Evolutionary conservation across 2,329 filamentous ascomycete genomes (phyloP), one percentile per base, ranked within the genome.

Genomic region (Calonectria leucothoes): DNA sequence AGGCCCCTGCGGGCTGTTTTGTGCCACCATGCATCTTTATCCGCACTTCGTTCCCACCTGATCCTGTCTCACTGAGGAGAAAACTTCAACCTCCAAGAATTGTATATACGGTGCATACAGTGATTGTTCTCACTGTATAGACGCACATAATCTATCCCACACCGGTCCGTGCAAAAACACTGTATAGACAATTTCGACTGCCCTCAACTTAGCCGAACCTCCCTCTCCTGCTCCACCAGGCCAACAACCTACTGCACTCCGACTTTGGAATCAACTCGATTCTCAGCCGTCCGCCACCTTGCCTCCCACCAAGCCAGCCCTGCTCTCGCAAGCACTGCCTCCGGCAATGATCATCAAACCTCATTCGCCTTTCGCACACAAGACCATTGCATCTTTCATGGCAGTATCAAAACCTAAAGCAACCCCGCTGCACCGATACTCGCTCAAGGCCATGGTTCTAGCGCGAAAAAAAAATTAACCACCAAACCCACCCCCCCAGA

Each of bases 61-160:
- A 70, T 69, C 51, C 57, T 55, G 37, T 72, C 65, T 65, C 66
- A 33, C 73, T 74, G 73, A 25, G 64, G 72, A 71, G 67, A 74
- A 71, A 76, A 48, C 71, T 64, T 68, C 76, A 80, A 80, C 77
- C 79, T 77, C 76, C 74, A 78, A 78, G 69, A 80, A 74, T 75
- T 80, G 78, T 76, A 79, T 80, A 80, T 80, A 80, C 79, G 75
- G 79, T 80, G 79, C 77, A 75, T 78, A 73, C 55, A 29, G 72
- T 72, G 67, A 66, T 55, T 73, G 69, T 39, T 72, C 49, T 15
- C 63, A 80, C 79, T 72, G 78, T 80, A 37, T 3, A 1, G 4
- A 12, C 35, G 49, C 51, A 45, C 45, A 23, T 7, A 6, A 7
- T 15, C 0, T 17, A 25, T 27, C 12, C 31, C 20, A 31, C 39